These are phyloP conservation scores for Myrmaecium sp. DNA, from an alignment of 2,329 filamentous ascomycete genomes.

Conservation along the genomic window DNA sequence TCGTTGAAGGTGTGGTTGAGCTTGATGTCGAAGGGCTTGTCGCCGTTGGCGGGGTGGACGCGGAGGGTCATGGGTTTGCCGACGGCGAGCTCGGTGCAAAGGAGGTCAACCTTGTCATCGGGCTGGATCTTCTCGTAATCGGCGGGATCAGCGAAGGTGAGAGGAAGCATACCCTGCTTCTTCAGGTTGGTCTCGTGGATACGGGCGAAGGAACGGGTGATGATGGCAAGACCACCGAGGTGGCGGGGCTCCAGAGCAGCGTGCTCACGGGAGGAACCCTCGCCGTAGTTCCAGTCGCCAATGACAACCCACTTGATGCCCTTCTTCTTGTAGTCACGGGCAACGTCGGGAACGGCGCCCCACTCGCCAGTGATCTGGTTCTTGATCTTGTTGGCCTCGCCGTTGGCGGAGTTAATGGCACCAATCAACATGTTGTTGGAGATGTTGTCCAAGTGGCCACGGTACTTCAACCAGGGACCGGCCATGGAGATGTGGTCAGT, in stretches of 20 bases:
- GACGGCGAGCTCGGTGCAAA: slow-evolving; percentile 76
- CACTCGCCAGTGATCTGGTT: slow-evolving; percentile 73
- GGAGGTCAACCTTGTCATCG: slow-evolving; percentile 79
- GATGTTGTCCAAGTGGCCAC: slow-evolving; percentile 97
- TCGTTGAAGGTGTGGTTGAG: slow-evolving; percentile 97
- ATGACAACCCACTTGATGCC: slow-evolving; percentile 93
- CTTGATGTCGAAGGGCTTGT: slow-evolving; percentile 58
- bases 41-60: slow-evolving; percentile 79
- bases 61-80: slow-evolving; percentile 84
- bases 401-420: slow-evolving; percentile 90
- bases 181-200: slow-evolving; percentile 99
- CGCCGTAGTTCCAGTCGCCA: slow-evolving; percentile 99
- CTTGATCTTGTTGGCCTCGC: slow-evolving; percentile 93
- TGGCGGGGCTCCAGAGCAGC: slow-evolving; percentile 95
- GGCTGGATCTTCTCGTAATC: slow-evolving; percentile 97
- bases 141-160: slow-evolving; percentile 84
- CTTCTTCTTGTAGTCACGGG: slow-evolving; percentile 96
- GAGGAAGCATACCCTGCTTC: slow-evolving; percentile 99
- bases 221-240: slow-evolving; percentile 91
- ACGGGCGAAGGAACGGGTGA: slow-evolving; percentile 89
- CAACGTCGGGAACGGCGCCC: slow-evolving; percentile 79
- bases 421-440: slow-evolving; percentile 99
- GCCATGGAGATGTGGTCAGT: slow-evolving; percentile 97
- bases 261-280: slow-evolving; percentile 95
- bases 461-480: slow-evolving; percentile 95